phyloP scores from a whole-genome alignment of 257 asterid genomes.

The Solanum clarkiae region DNA sequence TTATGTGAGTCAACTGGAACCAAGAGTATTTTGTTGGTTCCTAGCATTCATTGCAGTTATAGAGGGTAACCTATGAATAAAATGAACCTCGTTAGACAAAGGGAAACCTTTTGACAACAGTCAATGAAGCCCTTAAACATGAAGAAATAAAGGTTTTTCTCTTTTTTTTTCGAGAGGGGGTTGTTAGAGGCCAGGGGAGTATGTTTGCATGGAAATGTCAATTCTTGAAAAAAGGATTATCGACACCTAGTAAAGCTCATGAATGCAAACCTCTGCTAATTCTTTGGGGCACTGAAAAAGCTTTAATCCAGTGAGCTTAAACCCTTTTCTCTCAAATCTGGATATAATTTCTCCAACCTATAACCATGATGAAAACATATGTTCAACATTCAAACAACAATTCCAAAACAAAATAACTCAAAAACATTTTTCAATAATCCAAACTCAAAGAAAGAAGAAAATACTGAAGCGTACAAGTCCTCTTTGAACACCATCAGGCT shows the following conservation, averaged over 20 bases:
- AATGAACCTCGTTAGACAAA: neutral
- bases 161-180: neutral
- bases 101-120: neutral
- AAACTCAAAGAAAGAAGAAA: neutral
- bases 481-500: conserved; percentile 95
- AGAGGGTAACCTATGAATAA: neutral
- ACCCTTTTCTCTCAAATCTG: conserved; percentile 92
- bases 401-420: neutral
- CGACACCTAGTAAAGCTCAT: neutral
- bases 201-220: neutral
- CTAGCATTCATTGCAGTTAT: neutral
- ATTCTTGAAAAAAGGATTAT: neutral
- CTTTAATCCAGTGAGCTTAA: conserved; percentile 77
- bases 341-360: conserved; percentile 91
- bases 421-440: neutral
- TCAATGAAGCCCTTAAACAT: neutral
- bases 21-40: neutral
- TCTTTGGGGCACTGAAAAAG: conserved; percentile 74
- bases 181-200: neutral
- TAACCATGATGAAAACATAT: neutral
- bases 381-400: neutral
- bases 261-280: conserved; percentile 57
- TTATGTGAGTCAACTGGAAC: neutral
- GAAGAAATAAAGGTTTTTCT: neutral
- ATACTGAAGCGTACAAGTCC: conserved; percentile 66